Evolutionary conservation across 2,329 filamentous ascomycete species (phyloP), one percentile per base, ranked within the genome.

Genomic region (Ophiostoma perfectum): DNA sequence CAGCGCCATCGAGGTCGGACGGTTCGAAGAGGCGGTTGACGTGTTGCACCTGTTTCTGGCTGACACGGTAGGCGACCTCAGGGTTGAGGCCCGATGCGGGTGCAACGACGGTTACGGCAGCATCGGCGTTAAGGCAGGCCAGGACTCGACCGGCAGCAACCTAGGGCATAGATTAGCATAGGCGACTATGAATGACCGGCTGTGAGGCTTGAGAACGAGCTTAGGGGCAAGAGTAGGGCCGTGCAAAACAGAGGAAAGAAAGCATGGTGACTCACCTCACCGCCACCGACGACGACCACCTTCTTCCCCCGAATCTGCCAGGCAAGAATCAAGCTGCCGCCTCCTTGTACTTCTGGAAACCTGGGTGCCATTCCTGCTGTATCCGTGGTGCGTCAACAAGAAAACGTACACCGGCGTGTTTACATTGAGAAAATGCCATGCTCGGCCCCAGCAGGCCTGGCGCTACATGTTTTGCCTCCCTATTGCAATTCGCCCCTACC

Each of bases 121-220:
- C 95, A 75, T 98, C 94, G 78, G 95, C 95, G 77, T 97, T 96
- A 79, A 97, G 92, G 70, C 94, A 89, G 80, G 96, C 92, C 70
- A 97, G 84, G 74, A 99, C 96, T 70, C 95, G 92, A 68, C 94
- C 93, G 68, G 95, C 93, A 70, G 95, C 95, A 72, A 99, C 95
- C 95, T 98, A 55, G 77, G 27, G 1, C 58, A 16, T 18, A 41
- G 4, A 41, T 64, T 12, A 64, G 62, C 16, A 44, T 12, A 42
- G 39, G 1, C 8, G 18, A 75, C 16, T 27, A 12, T 2, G 7
- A 45, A 68, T 27, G 68, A 64, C 27, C 69, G 45, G 41, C 11
- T 39, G 27, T 1, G 39, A 4, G 12, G 7, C 5, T 60, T 60
- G 36, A 16, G 36, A 39, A 14, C 11, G 27, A 16, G 36, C 27